These are phyloP conservation scores for Calvatia gigantea DNA, from an alignment of 768 basidiomycete species.

Conservation along the genomic window DNA sequence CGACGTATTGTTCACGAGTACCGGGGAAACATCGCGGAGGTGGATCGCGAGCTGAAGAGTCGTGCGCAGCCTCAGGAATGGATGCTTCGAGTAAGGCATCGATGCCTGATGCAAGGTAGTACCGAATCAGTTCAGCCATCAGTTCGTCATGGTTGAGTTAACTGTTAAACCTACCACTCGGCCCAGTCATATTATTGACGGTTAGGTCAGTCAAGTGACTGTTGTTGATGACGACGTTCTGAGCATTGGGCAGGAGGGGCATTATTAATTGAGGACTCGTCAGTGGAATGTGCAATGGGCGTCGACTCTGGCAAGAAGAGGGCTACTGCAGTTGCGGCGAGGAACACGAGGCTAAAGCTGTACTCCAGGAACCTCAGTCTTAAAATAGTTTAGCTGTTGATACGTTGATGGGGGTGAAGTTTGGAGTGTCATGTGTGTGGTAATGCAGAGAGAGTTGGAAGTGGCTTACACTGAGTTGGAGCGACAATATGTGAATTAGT, in stretches of 20 bases:
- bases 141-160: too few relatives aligned
- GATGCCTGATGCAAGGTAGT: not conserved
- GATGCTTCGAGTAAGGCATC: not conserved
- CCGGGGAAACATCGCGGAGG: not conserved
- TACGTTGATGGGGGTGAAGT: too few relatives aligned
- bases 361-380: too few relatives aligned
- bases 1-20: not conserved
- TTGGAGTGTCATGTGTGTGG: too few relatives aligned
- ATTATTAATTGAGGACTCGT: not conserved
- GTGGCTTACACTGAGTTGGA: too few relatives aligned
- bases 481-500: too few relatives aligned
- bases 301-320: too few relatives aligned
- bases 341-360: too few relatives aligned
- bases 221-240: conserved; percentile 9
- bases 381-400: too few relatives aligned
- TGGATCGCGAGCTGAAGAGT: not conserved
- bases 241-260: not conserved
- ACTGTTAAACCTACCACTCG: not conserved
- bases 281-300: too few relatives aligned
- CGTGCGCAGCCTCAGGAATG: not conserved
- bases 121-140: not conserved
- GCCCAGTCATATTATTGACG: not conserved
- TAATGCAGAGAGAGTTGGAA: too few relatives aligned
- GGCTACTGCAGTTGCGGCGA: too few relatives aligned
- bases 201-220: not conserved